These are phyloP conservation scores for Coniochaeta pulveracea DNA, from an alignment of 2,329 filamentous ascomycete genomes.

Conservation along the genomic window DNA sequence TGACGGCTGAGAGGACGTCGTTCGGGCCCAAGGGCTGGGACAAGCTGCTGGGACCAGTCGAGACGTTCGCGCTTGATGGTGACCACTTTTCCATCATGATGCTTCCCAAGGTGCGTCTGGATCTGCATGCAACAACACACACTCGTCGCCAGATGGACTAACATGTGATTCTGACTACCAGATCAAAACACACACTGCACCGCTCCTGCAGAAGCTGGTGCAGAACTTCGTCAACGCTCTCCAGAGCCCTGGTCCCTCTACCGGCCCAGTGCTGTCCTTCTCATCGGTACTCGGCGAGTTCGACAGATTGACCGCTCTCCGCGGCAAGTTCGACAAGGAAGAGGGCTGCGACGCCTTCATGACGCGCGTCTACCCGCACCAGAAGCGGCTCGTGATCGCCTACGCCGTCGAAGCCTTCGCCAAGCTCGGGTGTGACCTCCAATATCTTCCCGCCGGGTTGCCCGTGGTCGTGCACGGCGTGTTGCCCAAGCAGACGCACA, in stretches of 20 bases:
- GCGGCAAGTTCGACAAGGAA: neutral
- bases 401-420: neutral
- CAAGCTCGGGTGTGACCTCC: neutral
- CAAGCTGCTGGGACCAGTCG: constrained; percentile 1
- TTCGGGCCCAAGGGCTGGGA: constrained; percentile 4
- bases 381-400: neutral
- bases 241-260: neutral
- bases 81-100: constrained; percentile 5
- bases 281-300: neutral
- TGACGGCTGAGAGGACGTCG: constrained; percentile 1
- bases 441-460: neutral
- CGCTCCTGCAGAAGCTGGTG: neutral
- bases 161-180: neutral
- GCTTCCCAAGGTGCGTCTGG: neutral
- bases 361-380: neutral
- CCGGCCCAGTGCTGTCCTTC: neutral
- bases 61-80: neutral
- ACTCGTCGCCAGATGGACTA: neutral
- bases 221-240: neutral
- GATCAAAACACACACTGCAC: neutral
- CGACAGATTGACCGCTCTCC: neutral
- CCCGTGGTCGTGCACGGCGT: neutral
- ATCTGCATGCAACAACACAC: neutral
- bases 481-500: neutral
- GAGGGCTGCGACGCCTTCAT: neutral